Base-by-base conservation (phyloP, 148 eudicot genomes). In the Nepenthes mirabilis region DNA sequence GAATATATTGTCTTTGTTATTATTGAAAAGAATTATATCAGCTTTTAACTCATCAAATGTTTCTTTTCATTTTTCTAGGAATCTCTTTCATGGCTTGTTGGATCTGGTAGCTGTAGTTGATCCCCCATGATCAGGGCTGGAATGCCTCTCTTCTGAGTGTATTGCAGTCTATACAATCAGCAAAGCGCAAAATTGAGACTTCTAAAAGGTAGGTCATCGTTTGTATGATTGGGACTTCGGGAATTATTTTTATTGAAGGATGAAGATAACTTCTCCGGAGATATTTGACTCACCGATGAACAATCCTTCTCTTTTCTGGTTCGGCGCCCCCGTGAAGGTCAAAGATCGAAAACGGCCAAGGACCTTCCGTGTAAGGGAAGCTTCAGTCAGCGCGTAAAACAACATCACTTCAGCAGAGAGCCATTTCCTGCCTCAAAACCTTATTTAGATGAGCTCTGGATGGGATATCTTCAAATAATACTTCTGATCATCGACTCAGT, bases 51-150 rank as follows among this genome's bases (percentile, higher is more conserved):
- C 49, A 60, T 23, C 23, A 62, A 56, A 51, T 59, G 60, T 11
- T 55, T 61, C 64, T 9, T 45, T 55, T 56, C 40, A 53, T 40
- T 59, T 62, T 11, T 63, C 47, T 77, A 93, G 99, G 91, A 84
- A 48, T 95, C 99, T 66, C 72, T 79, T 74, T 79, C 89, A 52
- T 93, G 99, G 99, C 81, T 93, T 58, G 68, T 82, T 67, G 99
- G 99, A 34, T 80, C 96, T 55, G 99, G 84, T 89, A 43, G 79
- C 89, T 65, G 85, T 93, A 58, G 99, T 93, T 73, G 99, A 93
- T 72, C 99, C 99, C 69, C 96, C 99, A 14, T 75, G 99, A 80
- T 89, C 89, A 67, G 96, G 99, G 71, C 77, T 93, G 61, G 95
- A 93, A 23, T 58, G 84, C 78, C 33, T 80, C 87, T 32, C 61